These are phyloP conservation scores for Bothriochloa decipiens DNA, from an alignment of 176 grass and related monocot species.

Conservation along the genomic window DNA sequence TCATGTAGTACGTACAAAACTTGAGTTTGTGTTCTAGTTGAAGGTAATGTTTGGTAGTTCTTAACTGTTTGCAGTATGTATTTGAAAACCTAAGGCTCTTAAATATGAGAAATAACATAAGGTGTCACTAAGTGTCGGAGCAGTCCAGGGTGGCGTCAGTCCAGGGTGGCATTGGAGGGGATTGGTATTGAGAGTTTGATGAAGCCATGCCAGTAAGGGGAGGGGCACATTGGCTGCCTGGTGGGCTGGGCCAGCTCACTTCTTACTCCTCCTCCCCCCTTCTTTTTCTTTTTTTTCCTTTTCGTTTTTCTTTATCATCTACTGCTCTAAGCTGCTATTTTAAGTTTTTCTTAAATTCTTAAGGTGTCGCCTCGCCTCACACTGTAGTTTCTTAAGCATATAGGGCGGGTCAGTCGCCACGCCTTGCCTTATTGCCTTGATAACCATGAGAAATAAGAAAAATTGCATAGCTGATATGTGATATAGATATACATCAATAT, in stretches of 20 bases:
- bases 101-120: conserved; percentile 8
- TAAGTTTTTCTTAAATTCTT: not conserved
- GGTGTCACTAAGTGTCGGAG: not conserved
- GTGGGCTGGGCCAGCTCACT: not conserved
- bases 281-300: not conserved
- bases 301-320: not conserved
- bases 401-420: not conserved
- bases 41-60: not conserved
- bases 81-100: not conserved
- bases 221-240: not conserved
- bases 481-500: not conserved
- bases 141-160: not conserved
- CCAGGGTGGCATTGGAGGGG: not conserved
- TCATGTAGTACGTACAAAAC: not conserved
- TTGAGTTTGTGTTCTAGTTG: conserved; percentile 13
- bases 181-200: too few species aligned
- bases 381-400: not conserved
- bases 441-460: not conserved
- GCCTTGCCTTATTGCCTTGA: not conserved
- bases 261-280: not conserved
- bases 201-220: too few species aligned
- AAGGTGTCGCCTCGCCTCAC: not conserved
- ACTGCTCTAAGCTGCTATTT: not conserved
- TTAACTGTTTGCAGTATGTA: not conserved
- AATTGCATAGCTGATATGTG: not conserved